phyloP scores from a whole-genome alignment of 768 basidiomycete species.

The Tricholoma sp. region DNA sequence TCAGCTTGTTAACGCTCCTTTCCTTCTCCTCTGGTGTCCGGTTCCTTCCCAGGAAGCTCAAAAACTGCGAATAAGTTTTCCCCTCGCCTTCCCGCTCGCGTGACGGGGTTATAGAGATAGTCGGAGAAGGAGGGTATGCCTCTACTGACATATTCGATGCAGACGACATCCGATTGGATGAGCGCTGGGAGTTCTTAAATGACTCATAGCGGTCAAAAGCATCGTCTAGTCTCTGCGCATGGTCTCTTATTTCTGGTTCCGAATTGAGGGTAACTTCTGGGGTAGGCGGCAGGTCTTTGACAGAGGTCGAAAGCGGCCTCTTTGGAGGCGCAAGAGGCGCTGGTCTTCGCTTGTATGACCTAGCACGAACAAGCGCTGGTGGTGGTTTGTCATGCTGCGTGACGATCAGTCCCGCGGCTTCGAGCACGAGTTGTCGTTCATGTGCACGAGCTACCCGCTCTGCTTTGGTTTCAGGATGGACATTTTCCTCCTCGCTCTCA shows the following conservation, averaged over 20 bases:
- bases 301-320: conserved; percentile 17
- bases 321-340: conserved; percentile 45
- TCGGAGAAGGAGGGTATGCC: conserved; percentile 37
- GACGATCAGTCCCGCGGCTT: conserved; percentile 83
- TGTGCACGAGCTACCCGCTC: conserved; percentile 59
- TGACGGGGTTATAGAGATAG: conserved; percentile 26
- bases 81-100: conserved; percentile 24
- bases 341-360: conserved; percentile 30
- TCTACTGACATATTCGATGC: conserved; percentile 51
- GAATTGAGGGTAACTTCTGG: conserved; percentile 28
- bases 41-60: conserved; percentile 61
- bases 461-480: conserved; percentile 37
- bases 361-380: conserved; percentile 30
- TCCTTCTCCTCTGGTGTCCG: conserved; percentile 51
- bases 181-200: conserved; percentile 52
- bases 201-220: conserved; percentile 88
- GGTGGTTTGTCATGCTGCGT: conserved; percentile 54
- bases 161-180: conserved; percentile 49
- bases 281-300: conserved; percentile 53
- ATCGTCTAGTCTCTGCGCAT: conserved; percentile 58
- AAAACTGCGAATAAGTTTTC: conserved; percentile 44
- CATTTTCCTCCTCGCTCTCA: conserved; percentile 30
- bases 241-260: conserved; percentile 24
- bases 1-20: conserved; percentile 29
- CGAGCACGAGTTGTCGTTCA: conserved; percentile 79